Base-by-base conservation (phyloP, 106 monocot genomes). In the Allium sativum region DNA sequence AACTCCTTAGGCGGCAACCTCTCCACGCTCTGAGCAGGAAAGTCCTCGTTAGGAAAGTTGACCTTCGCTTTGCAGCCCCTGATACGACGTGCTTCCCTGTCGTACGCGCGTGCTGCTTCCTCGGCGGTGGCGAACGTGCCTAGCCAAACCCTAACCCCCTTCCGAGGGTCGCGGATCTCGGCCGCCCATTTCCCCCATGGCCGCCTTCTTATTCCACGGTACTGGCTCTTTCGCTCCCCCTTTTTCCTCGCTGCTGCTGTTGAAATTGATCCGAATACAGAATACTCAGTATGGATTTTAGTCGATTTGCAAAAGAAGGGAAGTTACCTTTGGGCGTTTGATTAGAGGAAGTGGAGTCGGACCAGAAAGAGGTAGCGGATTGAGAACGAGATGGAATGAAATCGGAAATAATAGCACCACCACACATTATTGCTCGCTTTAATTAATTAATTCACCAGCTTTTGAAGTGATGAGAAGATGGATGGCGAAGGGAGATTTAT, bases 121-220 rank as follows among this genome's bases (percentile, higher is more conserved):
- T 84, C 79, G 41, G 84, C 69, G 59, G 69, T 84, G 69, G 16
- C 11, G 76, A 72, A 76, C 7, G 84, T 84, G 58, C 84, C 84
- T 54, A 84, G 80, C 84, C 84, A 84, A 5, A 77, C 62, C 21
- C 84, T 72, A 41, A 72, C 75, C 6, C 76, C 84, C 66, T 84
- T 80, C 62, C 7, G 7, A 3, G 80, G 84, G 53, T 84, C 84
- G 22, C 80, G 76, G 54, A 84, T 84, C 76, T 80, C 84, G 56
- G 84, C 84, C 65, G 84, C 80, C 80, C 76, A 80, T 58, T 76
- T 80, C 10, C 84, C 84, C 73, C 80, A 70, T 20, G 76, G 76
- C 31, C 84, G 68, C 52, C 21, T 64, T 52, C 83, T 67, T 53
- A 84, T 73, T 19, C 78, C 78, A 8, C 72, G 53, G 64, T 72